These are phyloP conservation scores for Leishmania braziliensis DNA, from an alignment of 208 protist species.

Conservation along the genomic window DNA sequence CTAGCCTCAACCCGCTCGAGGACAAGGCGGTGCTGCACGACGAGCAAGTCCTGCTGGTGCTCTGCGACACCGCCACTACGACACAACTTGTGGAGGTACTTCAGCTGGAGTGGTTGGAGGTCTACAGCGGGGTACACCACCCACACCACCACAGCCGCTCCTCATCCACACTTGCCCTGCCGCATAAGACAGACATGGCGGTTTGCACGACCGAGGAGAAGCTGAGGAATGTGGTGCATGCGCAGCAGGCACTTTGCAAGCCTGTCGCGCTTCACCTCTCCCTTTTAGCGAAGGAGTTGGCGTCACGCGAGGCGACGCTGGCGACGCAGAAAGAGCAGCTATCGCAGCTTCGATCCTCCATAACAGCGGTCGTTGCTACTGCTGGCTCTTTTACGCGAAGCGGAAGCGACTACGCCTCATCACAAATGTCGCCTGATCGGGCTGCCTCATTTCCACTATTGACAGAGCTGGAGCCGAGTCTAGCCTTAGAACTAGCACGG, in stretches of 20 bases:
- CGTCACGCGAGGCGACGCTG: slow-evolving; percentile 1
- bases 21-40: slow-evolving; percentile 14
- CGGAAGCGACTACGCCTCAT: background rate
- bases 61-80: slow-evolving; percentile 22
- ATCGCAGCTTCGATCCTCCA: background rate
- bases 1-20: slow-evolving; percentile 20
- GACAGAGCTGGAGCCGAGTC: slow-evolving; percentile 25
- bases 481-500: background rate
- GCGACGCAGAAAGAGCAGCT: slow-evolving; percentile 7
- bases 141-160: slow-evolving; percentile 8
- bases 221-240: slow-evolving; percentile 28
- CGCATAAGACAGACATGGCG: slow-evolving; percentile 25
- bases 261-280: slow-evolving; percentile 22
- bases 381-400: background rate
- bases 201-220: slow-evolving; percentile 36
- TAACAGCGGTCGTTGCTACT: background rate
- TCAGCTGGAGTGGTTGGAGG: slow-evolving; percentile 36
- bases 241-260: slow-evolving; percentile 22
- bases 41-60: slow-evolving; percentile 25
- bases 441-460: slow-evolving; percentile 17
- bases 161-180: background rate
- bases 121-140: slow-evolving; percentile 23
- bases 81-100: slow-evolving; percentile 29
- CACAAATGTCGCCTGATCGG: background rate
- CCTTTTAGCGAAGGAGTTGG: slow-evolving; percentile 18